Conservation (phyloP, 139 green algal species). For the Closterium sp. region DNA sequence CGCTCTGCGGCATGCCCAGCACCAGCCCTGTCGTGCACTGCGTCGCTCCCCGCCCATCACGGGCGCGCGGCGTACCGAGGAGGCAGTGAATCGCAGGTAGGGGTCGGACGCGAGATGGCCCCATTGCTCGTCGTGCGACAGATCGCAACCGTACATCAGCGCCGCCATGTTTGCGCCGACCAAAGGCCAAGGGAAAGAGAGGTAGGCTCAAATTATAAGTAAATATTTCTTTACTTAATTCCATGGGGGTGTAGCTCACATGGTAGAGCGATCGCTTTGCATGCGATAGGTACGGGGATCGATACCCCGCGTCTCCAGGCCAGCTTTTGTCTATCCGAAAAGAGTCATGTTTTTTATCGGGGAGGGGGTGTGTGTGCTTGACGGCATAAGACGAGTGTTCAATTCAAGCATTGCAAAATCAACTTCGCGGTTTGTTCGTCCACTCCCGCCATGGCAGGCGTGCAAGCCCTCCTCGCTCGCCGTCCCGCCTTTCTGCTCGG, state of each 20-base stretch:
- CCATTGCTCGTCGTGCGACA: not conserved
- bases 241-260: not conserved
- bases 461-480: not conserved
- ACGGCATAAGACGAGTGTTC: too few species aligned
- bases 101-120: not conserved
- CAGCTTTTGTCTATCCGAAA: too few species aligned
- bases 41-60: not conserved
- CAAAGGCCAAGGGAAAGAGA: not conserved
- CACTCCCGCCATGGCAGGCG: not conserved
- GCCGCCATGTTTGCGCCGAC: not conserved
- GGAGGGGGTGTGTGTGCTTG: too few species aligned
- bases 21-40: not conserved
- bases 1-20: not conserved
- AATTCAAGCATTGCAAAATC: too few species aligned
- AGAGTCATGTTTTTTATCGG: too few species aligned
- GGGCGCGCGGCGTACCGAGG: not conserved
- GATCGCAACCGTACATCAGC: constrained; percentile 21
- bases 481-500: not conserved
- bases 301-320: not conserved
- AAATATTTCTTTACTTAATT: too few species aligned
- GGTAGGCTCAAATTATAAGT: too few species aligned
- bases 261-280: not conserved
- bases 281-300: not conserved
- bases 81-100: constrained; percentile 17
- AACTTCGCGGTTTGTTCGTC: not conserved